These are phyloP conservation scores for Kodamaea leandrae DNA, from an alignment of 805 yeast species.

Conservation along the genomic window DNA sequence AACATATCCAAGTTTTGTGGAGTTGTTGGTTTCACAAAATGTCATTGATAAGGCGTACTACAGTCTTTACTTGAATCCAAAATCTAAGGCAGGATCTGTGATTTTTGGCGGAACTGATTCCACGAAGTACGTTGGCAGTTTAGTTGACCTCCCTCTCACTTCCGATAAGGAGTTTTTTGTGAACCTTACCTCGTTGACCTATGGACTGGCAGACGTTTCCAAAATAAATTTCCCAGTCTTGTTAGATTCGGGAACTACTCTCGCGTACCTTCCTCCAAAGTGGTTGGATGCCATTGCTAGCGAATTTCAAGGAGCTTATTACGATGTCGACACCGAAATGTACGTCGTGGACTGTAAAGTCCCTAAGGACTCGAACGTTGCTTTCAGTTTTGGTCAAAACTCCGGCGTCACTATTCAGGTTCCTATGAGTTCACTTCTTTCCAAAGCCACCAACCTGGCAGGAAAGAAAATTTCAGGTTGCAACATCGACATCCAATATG, in stretches of 20 bases:
- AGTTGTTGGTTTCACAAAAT: constrained; percentile 5
- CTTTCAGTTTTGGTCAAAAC: constrained; percentile 2
- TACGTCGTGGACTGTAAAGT: constrained; percentile 6
- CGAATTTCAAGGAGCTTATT: constrained; percentile 8
- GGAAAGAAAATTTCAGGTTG: constrained; percentile 1
- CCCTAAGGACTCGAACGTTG: background rate
- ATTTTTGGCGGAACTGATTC: constrained; percentile 18
- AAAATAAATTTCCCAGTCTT: background rate
- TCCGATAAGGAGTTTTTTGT: constrained; percentile 2
- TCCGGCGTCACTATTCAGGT: background rate
- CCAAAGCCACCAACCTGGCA: background rate
- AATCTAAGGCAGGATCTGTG: constrained; percentile 12
- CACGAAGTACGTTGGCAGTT: constrained; percentile 12
- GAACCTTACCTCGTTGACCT: constrained; percentile 1
- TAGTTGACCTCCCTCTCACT: background rate
- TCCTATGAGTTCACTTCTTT: background rate
- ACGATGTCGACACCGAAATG: constrained; percentile 1
- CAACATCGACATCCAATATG: background rate
- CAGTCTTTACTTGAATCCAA: constrained; percentile 14
- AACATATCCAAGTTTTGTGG: constrained; percentile 2
- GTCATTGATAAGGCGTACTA: constrained; percentile 11
- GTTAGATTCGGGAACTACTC: constrained; percentile 9
- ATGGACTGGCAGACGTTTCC: background rate
- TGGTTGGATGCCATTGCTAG: constrained; percentile 11
- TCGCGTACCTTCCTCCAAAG: constrained; percentile 8